Conservation (phyloP, 176 grass and related monocot genomes). For the Tillandsia fasciculata region DNA sequence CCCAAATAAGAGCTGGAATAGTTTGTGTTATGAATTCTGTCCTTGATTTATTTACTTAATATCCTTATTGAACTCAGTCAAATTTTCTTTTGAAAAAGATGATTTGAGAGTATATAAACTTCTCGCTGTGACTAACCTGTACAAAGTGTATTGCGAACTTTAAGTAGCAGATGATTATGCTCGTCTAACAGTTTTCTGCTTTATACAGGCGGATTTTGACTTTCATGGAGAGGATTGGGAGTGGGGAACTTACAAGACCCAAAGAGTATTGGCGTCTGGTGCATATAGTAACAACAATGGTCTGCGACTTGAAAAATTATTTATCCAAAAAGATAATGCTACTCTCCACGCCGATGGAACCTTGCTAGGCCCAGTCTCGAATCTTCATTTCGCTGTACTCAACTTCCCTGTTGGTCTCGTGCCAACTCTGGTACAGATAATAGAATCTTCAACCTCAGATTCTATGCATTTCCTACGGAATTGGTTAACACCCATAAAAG, state of each 20-base stretch:
- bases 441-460: constrained; percentile 85
- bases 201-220: constrained; percentile 83
- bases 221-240: constrained; percentile 99
- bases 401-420: constrained; percentile 94
- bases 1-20: not conserved
- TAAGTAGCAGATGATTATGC: not conserved
- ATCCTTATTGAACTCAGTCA: not conserved
- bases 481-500: constrained; percentile 89
- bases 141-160: not conserved
- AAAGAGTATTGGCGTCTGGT: constrained; percentile 73
- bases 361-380: constrained; percentile 78
- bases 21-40: not conserved
- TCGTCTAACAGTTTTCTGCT: constrained; percentile 15
- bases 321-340: constrained; percentile 99
- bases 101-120: not conserved
- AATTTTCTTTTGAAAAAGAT: too few relatives aligned
- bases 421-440: constrained; percentile 82
- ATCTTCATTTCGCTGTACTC: constrained; percentile 98
- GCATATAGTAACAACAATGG: constrained; percentile 94
- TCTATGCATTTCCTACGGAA: constrained; percentile 90
- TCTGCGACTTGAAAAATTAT: constrained; percentile 78
- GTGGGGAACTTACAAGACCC: constrained; percentile 88
- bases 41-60: not conserved
- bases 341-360: constrained; percentile 97
- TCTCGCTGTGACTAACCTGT: not conserved